A percentile compares a stretch with the other conserved stretches of the same genome.
These are phyloP conservation scores for Eimeria necatrix DNA, from an alignment of 169 alveolate species.

Conservation along the genomic window DNA sequence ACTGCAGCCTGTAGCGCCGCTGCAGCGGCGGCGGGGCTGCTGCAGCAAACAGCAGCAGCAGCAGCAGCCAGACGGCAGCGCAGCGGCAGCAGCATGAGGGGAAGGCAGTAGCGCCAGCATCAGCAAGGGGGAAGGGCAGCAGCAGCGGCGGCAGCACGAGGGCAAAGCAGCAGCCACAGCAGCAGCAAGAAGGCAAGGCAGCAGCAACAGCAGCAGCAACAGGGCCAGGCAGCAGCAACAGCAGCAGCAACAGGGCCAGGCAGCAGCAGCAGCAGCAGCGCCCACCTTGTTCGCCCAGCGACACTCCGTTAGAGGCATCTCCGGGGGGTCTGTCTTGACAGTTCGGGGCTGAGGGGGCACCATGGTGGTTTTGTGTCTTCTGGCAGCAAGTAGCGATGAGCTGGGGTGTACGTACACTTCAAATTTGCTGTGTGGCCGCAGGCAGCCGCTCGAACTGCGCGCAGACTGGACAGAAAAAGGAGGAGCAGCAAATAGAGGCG, in stretches of 20 bases:
- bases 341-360: constrained; percentile 64
- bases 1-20: background rate
- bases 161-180: background rate
- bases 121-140: background rate
- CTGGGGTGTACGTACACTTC: constrained; percentile 1
- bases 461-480: background rate
- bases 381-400: constrained; percentile 7
- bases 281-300: constrained; percentile 52
- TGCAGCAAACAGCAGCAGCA: background rate
- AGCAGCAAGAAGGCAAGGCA: background rate
- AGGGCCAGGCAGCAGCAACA: background rate
- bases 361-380: background rate
- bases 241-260: background rate
- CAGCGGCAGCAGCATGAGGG: background rate
- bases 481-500: background rate
- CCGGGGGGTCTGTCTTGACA: constrained; percentile 76
- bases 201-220: background rate
- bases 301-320: constrained; percentile 59
- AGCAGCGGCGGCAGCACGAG: background rate
- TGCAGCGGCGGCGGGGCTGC: background rate
- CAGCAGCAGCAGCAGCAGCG: background rate
- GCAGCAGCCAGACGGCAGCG: background rate
- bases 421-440: background rate
- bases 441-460: background rate
- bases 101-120: background rate